phyloP scores from a whole-genome alignment of 768 basidiomycete genomes.

The Hypholoma fasciculare region DNA sequence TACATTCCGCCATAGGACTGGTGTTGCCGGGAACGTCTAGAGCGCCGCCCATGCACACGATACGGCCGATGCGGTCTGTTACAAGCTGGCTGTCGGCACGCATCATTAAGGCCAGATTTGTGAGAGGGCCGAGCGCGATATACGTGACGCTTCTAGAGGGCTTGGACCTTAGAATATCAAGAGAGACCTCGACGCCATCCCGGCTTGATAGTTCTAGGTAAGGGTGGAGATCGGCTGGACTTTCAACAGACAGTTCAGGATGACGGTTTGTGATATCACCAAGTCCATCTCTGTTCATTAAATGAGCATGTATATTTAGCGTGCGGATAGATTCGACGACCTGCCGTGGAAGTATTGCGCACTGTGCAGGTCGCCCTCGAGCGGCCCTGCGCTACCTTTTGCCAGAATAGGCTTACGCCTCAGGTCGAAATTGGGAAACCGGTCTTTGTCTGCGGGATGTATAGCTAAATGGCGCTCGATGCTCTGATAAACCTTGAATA shows the following conservation, averaged over 20 bases:
- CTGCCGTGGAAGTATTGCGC: slow-evolving; percentile 88
- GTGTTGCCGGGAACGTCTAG: slow-evolving; percentile 91
- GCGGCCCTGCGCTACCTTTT: slow-evolving; percentile 62
- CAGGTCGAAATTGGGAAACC: slow-evolving; percentile 65
- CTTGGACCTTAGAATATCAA: slow-evolving; percentile 52
- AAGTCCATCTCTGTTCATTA: slow-evolving; percentile 61
- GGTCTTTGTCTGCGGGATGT: slow-evolving; percentile 49
- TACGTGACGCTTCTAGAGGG: slow-evolving; percentile 64
- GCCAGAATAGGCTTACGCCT: slow-evolving; percentile 59
- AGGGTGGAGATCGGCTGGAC: slow-evolving; percentile 28
- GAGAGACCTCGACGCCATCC: slow-evolving; percentile 52
- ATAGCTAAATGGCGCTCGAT: slow-evolving; percentile 58
- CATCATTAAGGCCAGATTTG: slow-evolving; percentile 74
- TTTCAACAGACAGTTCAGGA: slow-evolving; percentile 55
- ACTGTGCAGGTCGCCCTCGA: slow-evolving; percentile 68
- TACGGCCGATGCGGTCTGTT: slow-evolving; percentile 60
- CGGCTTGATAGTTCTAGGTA: slow-evolving; percentile 47
- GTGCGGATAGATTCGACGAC: slow-evolving; percentile 31
- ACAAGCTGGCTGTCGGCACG: slow-evolving; percentile 54
- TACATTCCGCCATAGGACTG: slow-evolving; percentile 81
- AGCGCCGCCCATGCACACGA: slow-evolving; percentile 93
- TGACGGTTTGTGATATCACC: slow-evolving; percentile 60
- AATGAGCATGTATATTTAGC: neutral
- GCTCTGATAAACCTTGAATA: slow-evolving; percentile 74
- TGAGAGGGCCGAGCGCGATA: slow-evolving; percentile 74